These are phyloP conservation scores for Aschersonia sp. DNA, from an alignment of 2,329 filamentous ascomycete genomes.

Conservation along the genomic window DNA sequence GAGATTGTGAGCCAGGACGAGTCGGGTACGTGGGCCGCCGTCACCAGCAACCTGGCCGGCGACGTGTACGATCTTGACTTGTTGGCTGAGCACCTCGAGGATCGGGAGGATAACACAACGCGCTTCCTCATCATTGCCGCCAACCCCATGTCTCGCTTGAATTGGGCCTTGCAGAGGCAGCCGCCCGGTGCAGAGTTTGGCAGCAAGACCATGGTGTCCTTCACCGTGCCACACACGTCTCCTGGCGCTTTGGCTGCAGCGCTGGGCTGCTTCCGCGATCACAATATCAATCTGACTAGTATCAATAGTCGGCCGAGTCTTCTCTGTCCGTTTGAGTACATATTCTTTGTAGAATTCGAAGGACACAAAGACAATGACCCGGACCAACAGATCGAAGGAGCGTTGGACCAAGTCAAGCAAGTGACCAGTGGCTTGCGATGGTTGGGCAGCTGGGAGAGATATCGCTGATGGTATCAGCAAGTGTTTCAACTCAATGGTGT, in stretches of 20 bases:
- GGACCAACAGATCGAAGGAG: slow-evolving; percentile 42
- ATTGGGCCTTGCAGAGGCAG: slow-evolving; percentile 11
- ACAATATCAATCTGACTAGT: slow-evolving; percentile 70
- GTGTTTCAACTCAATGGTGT: neutral
- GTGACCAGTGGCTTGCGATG: slow-evolving; percentile 52
- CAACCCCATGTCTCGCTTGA: slow-evolving; percentile 11
- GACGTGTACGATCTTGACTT: slow-evolving; percentile 52
- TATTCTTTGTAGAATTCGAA: slow-evolving; percentile 88
- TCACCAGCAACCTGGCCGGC: slow-evolving; percentile 64
- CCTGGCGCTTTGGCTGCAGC: slow-evolving; percentile 77
- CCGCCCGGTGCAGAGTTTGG: slow-evolving; percentile 11
- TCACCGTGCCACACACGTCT: slow-evolving; percentile 63
- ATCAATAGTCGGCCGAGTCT: slow-evolving; percentile 79
- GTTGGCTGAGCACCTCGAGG: slow-evolving; percentile 57
- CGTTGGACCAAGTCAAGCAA: slow-evolving; percentile 40
- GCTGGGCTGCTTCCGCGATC: slow-evolving; percentile 61
- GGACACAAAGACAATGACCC: slow-evolving; percentile 38
- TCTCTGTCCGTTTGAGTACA: slow-evolving; percentile 67
- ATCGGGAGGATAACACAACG: slow-evolving; percentile 63
- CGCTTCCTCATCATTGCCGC: slow-evolving; percentile 56
- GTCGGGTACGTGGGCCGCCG: slow-evolving; percentile 54
- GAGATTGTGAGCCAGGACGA: slow-evolving; percentile 53
- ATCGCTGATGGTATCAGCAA: slow-evolving; percentile 6
- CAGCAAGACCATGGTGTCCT: slow-evolving; percentile 65
- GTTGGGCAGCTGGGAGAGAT: slow-evolving; percentile 51